phyloP scores from a whole-genome alignment of 768 basidiomycete species.

The Tubosaeta sp. region DNA sequence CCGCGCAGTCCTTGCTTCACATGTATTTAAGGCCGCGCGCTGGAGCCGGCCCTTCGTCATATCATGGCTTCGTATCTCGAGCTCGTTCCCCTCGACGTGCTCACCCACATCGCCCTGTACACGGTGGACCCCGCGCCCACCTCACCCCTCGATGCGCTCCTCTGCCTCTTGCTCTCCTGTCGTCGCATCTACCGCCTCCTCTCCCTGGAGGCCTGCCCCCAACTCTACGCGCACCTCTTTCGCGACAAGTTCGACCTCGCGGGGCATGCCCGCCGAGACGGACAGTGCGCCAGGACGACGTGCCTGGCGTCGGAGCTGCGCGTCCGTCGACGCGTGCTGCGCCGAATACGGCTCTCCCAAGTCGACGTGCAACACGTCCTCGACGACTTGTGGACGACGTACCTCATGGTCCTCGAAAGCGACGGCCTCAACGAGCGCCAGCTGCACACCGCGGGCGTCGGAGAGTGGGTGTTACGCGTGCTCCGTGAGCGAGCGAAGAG shows the following conservation, averaged over 20 bases:
- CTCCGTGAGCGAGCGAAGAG: conserved; percentile 16
- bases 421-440: conserved; percentile 45
- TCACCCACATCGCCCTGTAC: conserved; percentile 51
- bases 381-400: conserved; percentile 52
- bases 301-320: conserved; percentile 47
- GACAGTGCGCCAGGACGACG: conserved; percentile 33
- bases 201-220: conserved; percentile 39
- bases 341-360: conserved; percentile 37
- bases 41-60: conserved; percentile 14
- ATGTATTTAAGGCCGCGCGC: conserved; percentile 23
- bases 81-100: conserved; percentile 50
- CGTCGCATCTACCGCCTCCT: conserved; percentile 43
- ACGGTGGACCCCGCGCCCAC: conserved; percentile 36
- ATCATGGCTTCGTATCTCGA: conserved; percentile 47
- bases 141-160: conserved; percentile 39
- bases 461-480: conserved; percentile 24
- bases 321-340: conserved; percentile 43
- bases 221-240: conserved; percentile 56
- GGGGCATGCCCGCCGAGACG: conserved; percentile 20
- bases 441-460: conserved; percentile 38
- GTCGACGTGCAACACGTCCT: conserved; percentile 28
- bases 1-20: conserved; percentile 17
- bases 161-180: conserved; percentile 43
- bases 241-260: conserved; percentile 43
- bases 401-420: conserved; percentile 61